phyloP scores from a whole-genome alignment of 345 rosid species.

The Orychophragmus violaceus region DNA sequence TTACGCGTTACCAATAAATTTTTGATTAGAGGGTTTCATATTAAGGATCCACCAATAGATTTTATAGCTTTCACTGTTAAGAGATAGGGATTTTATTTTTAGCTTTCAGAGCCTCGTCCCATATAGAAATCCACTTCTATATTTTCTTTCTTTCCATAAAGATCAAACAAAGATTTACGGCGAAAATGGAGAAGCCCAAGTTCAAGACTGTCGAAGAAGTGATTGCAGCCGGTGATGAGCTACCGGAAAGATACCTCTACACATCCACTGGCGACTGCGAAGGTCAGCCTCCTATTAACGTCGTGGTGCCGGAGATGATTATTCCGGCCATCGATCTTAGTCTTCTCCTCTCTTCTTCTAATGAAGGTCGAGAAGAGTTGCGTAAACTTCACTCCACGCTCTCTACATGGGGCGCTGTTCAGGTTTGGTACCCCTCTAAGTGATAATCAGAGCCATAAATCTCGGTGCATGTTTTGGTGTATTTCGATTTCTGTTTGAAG shows the following conservation, averaged over 20 bases:
- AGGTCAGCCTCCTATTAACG: slow-evolving; percentile 21
- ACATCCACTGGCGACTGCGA: slow-evolving; percentile 18
- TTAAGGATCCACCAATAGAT: no score
- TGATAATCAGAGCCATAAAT: background rate
- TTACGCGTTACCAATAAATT: no score
- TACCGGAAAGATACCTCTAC: slow-evolving; percentile 38
- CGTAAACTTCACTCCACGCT: slow-evolving; percentile 41
- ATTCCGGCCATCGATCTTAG: slow-evolving; percentile 45
- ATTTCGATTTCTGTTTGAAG: background rate
- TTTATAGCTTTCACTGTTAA: no score
- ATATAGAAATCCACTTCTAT: no score
- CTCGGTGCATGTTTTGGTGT: no score
- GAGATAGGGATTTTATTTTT: no score
- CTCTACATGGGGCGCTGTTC: no score
- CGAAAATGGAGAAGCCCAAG: slow-evolving; percentile 20
- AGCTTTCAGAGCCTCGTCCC: no score
- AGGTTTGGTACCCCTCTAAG: slow-evolving; percentile 39
- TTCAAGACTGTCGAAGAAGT: slow-evolving; percentile 41
- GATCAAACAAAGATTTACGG: background rate
- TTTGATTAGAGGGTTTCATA: no score
- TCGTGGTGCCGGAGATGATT: slow-evolving; percentile 33
- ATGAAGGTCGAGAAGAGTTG: slow-evolving; percentile 34
- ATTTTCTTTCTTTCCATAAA: no score
- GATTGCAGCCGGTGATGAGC: slow-evolving; percentile 19
- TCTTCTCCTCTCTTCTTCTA: slow-evolving; percentile 38